Conservation (phyloP, 2,329 filamentous ascomycete genomes). For the Ceratocystis huliohia region DNA sequence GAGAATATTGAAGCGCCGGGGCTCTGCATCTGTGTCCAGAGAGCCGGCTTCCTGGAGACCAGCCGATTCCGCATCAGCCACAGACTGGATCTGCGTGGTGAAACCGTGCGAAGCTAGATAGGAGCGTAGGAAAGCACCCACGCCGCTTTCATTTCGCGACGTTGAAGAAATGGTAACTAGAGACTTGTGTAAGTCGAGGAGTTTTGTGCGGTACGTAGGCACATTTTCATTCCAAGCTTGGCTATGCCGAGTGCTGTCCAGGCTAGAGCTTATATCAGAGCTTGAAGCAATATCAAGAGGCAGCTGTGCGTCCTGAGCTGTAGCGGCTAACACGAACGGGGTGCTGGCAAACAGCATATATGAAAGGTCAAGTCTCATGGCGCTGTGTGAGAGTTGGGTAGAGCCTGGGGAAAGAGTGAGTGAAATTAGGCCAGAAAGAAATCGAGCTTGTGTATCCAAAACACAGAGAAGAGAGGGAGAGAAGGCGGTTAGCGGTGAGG, state of each 20-base stretch:
- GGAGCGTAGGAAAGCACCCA: slow-evolving; percentile 54
- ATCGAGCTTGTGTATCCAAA: too few species aligned
- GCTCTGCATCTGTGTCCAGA: slow-evolving; percentile 22
- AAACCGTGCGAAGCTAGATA: slow-evolving; percentile 46
- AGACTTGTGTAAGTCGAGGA: slow-evolving; percentile 18
- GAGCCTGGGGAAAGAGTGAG: not conserved
- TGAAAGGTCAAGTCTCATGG: not conserved
- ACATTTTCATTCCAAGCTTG: not conserved
- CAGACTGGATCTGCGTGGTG: slow-evolving; percentile 32
- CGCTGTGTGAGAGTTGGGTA: not conserved
- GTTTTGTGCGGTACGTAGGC: slow-evolving; percentile 13
- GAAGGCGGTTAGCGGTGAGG: too few species aligned
- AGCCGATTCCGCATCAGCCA: slow-evolving; percentile 27
- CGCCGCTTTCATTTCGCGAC: slow-evolving; percentile 28
- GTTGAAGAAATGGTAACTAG: slow-evolving; percentile 19
- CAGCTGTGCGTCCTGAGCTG: not conserved
- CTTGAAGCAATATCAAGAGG: not conserved
- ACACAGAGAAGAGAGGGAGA: too few species aligned
- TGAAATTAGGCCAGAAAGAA: not conserved
- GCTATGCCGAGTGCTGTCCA: not conserved
- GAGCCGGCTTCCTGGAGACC: not conserved
- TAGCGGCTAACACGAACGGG: not conserved
- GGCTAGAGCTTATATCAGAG: not conserved
- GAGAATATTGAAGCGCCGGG: slow-evolving; percentile 58
- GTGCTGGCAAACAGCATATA: not conserved